Percentiles rank a stretch among this genome's conserved stretches.
These are phyloP conservation scores for Protomyces gravidus DNA, from an alignment of 1,139 yeast genomes.

Conservation along the genomic window DNA sequence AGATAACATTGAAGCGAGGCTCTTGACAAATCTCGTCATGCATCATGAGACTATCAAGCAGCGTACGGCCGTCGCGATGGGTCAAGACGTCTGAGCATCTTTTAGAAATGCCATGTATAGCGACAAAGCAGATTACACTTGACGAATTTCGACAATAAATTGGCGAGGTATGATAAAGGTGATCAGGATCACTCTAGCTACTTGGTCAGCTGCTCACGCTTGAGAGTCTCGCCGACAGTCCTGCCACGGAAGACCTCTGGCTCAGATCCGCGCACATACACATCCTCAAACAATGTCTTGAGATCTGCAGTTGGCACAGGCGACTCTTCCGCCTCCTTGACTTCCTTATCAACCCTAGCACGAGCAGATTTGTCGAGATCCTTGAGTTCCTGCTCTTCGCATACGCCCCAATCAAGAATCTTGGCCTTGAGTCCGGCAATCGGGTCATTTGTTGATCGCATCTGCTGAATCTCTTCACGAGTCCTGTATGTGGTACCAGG, in stretches of 20 bases:
- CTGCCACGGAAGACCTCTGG: conserved; percentile 92
- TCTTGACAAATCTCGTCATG: conserved; percentile 32
- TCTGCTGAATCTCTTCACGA: conserved; percentile 98
- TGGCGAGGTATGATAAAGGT: no score
- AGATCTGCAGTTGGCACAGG: conserved; percentile 95
- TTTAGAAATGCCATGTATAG: no score
- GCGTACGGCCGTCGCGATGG: conserved; percentile 40
- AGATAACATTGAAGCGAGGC: conserved; percentile 36
- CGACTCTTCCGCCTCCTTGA: conserved; percentile 86
- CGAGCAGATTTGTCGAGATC: conserved; percentile 93
- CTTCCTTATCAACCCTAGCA: conserved; percentile 90
- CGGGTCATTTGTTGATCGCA: conserved; percentile 98
- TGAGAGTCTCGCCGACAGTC: conserved; percentile 65
- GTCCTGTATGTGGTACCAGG: conserved; percentile 45
- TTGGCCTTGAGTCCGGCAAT: conserved; percentile 91
- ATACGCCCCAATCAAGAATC: conserved; percentile 73
- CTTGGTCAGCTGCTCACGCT: no score
- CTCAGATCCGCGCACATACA: conserved; percentile 92
- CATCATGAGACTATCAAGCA: conserved; percentile 30
- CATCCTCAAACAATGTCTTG: conserved; percentile 92
- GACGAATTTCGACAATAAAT: no score
- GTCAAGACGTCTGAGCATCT: no score
- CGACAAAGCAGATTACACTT: no score
- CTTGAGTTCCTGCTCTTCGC: conserved; percentile 88
- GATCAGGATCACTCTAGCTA: no score